A percentile compares a stretch with the other conserved stretches of the same genome.
phyloP scores from a whole-genome alignment of 2,329 filamentous ascomycete species.

The Talaromyces sp. region DNA sequence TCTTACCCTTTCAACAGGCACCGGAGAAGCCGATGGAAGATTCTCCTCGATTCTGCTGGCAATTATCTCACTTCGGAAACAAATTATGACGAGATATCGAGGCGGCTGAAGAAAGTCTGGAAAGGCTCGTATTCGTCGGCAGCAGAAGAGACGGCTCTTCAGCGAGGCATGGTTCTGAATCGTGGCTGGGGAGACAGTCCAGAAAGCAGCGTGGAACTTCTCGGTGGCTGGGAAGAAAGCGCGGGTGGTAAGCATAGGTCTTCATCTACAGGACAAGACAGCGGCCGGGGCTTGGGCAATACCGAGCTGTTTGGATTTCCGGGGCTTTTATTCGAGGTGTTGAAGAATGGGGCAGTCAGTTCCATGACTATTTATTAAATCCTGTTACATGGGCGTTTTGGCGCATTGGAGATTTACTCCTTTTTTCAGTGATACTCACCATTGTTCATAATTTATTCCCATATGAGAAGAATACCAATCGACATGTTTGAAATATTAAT shows the following conservation, averaged over 20 bases:
- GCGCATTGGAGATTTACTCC: not conserved
- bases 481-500: not conserved
- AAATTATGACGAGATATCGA: slow-evolving; percentile 67
- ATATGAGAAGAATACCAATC: not conserved
- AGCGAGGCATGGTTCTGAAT: slow-evolving; percentile 75
- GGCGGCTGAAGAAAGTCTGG: slow-evolving; percentile 64
- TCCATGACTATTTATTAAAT: slow-evolving; percentile 78
- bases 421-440: not conserved
- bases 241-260: slow-evolving; percentile 40
- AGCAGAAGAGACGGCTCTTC: slow-evolving; percentile 48
- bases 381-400: not conserved
- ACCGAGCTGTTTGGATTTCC: slow-evolving; percentile 92
- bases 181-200: slow-evolving; percentile 88
- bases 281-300: slow-evolving; percentile 57
- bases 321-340: slow-evolving; percentile 87
- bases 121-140: slow-evolving; percentile 56
- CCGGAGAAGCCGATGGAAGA: slow-evolving; percentile 80
- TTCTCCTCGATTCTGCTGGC: slow-evolving; percentile 44
- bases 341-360: slow-evolving; percentile 87
- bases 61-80: slow-evolving; percentile 67
- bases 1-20: slow-evolving; percentile 97
- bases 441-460: not conserved
- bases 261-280: slow-evolving; percentile 38
- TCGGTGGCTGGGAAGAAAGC: slow-evolving; percentile 81
- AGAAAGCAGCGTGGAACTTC: slow-evolving; percentile 78